Evolutionary conservation across 2,329 filamentous ascomycete species (phyloP), one percentile per base, ranked within the genome.

Genomic region (Phaeophleospora eucalypticola): DNA sequence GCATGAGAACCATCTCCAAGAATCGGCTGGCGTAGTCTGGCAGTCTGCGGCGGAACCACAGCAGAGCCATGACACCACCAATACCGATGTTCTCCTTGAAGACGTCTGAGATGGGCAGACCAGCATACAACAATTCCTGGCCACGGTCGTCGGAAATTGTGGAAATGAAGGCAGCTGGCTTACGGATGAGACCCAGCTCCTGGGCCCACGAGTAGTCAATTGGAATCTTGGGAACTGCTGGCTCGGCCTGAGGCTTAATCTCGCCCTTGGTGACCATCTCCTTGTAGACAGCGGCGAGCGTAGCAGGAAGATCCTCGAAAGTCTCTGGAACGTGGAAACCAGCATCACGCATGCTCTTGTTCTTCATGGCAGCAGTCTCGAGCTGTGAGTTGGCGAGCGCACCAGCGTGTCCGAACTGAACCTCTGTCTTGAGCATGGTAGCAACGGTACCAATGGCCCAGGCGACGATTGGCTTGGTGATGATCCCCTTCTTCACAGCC

Each of bases 131-230:
- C 53, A 98, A 86, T 77, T 98, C 93, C 73, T 98, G 93, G 58
- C 93, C 93, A 89, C 93, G 93, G 78, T 98, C 93, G 70, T 98
- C 93, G 63, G 93, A 96, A 68, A 98, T 98, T 71, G 93, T 98
- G 63, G 93, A 98, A 73, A 98, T 98, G 80, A 98, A 98, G 61
- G 93, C 93, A 71, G 93, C 93, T 59, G 93, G 93, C 82, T 98
- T 98, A 79, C 93, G 91, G 80, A 98, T 93, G 63, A 98, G 90
- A 68, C 93, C 93, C 58, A 98, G 87, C 76, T 98, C 93, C 78
- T 98, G 93, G 17, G 93, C 93, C 93, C 93, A 98, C 35, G 90
- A 91, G 82, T 98, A 98, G 75, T 98, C 93, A 65, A 98, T 94
- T 67, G 93, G 93, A 70, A 98, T 98, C 86, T 98, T 98, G 71